A percentile compares a stretch with the other conserved stretches of the same genome.
phyloP scores from a whole-genome alignment of 176 grass and related monocot genomes.

The Oryza brachyantha region DNA sequence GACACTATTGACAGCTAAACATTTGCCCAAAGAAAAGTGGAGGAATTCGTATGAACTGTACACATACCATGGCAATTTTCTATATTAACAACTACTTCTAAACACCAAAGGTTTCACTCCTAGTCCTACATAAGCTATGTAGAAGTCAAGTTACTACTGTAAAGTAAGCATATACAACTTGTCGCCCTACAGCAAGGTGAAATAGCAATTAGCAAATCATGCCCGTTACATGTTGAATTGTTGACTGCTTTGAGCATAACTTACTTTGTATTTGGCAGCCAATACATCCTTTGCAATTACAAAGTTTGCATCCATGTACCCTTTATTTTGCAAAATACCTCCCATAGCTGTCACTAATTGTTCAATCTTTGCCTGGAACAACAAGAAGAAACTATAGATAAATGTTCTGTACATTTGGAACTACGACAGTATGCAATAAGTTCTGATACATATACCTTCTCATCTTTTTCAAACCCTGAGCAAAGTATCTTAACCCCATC shows the following conservation, averaged over 20 bases:
- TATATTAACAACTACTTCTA: constrained; percentile 14
- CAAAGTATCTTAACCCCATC: constrained; percentile 80
- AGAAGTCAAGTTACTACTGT: background rate
- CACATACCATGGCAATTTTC: constrained; percentile 10
- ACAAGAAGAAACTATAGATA: constrained; percentile 28
- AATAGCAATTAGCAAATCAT: constrained; percentile 9
- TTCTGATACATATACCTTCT: constrained; percentile 54
- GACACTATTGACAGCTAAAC: background rate
- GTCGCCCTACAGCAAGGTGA: background rate
- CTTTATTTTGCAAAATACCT: constrained; percentile 54
- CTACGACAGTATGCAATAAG: constrained; percentile 9
- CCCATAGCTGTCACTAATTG: constrained; percentile 80
- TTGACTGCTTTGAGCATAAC: constrained; percentile 28
- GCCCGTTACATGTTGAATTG: constrained; percentile 12
- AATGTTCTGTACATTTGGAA: constrained; percentile 9
- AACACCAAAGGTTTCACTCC: background rate
- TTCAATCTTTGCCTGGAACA: constrained; percentile 68
- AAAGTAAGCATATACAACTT: constrained; percentile 17
- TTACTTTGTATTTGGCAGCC: constrained; percentile 86
- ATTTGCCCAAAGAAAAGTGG: constrained; percentile 5
- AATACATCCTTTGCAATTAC: constrained; percentile 87
- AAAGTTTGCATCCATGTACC: constrained; percentile 71
- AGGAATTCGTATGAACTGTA: background rate
- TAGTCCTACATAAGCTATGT: background rate
- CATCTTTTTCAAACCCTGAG: constrained; percentile 86